phyloP scores from a whole-genome alignment of 495 filamentous ascomycete species.

The Aeminium ludgeri region DNA sequence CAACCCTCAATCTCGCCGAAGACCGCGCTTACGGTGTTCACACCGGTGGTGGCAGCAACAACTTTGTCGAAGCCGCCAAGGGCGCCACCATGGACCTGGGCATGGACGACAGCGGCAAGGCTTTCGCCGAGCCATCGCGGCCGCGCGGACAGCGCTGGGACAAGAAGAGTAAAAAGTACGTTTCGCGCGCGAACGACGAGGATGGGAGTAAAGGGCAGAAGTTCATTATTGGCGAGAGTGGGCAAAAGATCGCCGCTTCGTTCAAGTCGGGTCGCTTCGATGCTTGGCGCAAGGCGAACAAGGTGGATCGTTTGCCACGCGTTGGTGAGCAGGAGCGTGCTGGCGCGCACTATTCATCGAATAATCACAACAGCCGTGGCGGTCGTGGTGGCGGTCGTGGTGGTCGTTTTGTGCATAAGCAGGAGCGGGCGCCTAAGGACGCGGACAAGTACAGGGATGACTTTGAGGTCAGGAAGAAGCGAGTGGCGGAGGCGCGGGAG shows the following conservation, averaged over 20 bases:
- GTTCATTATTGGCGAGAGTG: constrained; percentile 76
- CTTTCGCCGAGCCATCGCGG: constrained; percentile 55
- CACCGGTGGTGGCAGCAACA: constrained; percentile 53
- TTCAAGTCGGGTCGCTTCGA: constrained; percentile 92
- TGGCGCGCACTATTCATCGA: constrained; percentile 10
- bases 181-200: constrained; percentile 74
- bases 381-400: constrained; percentile 15
- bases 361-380: constrained; percentile 2
- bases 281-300: constrained; percentile 71
- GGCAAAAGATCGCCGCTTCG: constrained; percentile 83
- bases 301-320: constrained; percentile 56
- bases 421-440: constrained; percentile 73
- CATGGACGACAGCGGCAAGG: constrained; percentile 51
- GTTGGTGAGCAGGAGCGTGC: constrained; percentile 63
- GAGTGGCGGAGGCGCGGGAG: constrained; percentile 70
- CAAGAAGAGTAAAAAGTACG: constrained; percentile 92
- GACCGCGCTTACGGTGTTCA: constrained; percentile 85
- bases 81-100: constrained; percentile 74
- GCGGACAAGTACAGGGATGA: constrained; percentile 82
- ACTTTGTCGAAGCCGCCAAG: constrained; percentile 71
- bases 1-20: constrained; percentile 58
- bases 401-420: constrained; percentile 58
- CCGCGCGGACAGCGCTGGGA: constrained; percentile 67
- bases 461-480: constrained; percentile 79
- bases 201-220: constrained; percentile 76